Percentiles rank a stretch among this genome's conserved stretches.
phyloP scores from a whole-genome alignment of 768 basidiomycete species.

The Saitozyma sp. region DNA sequence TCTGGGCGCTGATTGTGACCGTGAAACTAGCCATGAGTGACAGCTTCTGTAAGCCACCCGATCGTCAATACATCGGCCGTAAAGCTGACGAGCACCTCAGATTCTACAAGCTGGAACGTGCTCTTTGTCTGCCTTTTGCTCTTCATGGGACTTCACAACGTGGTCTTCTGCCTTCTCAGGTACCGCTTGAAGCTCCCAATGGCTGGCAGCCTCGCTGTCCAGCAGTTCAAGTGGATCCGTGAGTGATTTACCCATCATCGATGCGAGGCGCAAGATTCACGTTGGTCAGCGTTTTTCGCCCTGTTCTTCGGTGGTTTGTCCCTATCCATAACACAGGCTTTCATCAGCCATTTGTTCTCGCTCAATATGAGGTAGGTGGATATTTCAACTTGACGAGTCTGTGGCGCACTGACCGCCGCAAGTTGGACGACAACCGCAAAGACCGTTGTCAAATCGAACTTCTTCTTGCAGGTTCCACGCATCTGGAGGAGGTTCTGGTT shows the following conservation, averaged over 20 bases:
- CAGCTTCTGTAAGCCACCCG: conserved; percentile 69
- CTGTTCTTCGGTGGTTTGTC: conserved; percentile 59
- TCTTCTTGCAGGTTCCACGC: conserved; percentile 80
- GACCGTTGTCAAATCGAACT: too few species aligned
- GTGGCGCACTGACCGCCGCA: too few species aligned
- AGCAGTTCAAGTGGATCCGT: conserved; percentile 61
- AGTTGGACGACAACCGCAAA: conserved; percentile 67
- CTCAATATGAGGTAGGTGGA: conserved; percentile 63
- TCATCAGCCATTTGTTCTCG: conserved; percentile 61
- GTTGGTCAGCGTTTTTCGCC: conserved; percentile 71
- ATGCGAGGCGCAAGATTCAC: conserved; percentile 57
- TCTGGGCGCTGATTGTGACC: too few species aligned
- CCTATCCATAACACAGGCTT: conserved; percentile 64
- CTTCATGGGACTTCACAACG: conserved; percentile 64
- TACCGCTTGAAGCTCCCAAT: conserved; percentile 18
- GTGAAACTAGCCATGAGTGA: conserved; percentile 53
- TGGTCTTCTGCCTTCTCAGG: conserved; percentile 55
- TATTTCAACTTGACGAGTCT: too few species aligned
- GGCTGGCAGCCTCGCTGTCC: conserved; percentile 7
- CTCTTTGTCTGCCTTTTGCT: conserved; percentile 73
- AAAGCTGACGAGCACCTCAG: too few species aligned
- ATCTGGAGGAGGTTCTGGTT: conserved; percentile 75
- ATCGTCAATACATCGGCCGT: too few species aligned
- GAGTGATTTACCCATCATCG: conserved; percentile 62
- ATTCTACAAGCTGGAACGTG: conserved; percentile 56